Base-by-base conservation (phyloP, 2,329 filamentous ascomycete species). In the Aspergillus sp. region DNA sequence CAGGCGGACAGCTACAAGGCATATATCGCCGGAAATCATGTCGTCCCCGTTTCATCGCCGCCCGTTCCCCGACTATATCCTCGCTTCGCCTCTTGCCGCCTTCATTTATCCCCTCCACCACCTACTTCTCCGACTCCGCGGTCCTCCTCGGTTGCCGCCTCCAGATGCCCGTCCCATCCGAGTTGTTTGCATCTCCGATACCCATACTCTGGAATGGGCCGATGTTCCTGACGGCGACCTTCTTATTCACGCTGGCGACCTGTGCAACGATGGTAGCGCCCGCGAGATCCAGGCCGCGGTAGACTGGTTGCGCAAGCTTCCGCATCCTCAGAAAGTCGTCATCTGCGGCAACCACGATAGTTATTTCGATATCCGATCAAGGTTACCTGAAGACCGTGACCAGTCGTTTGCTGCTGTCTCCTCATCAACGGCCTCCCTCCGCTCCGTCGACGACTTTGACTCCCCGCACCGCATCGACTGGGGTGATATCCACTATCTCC, bases 291-390 rank as follows among this genome's bases (percentile, higher is more conserved):
- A 96, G 76, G 79, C 77, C n/a, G 89, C 95, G 66, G 80, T 97
- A 43, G 85, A 96, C 77, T 97, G 91, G 91, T 80, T 97, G 12
- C 83, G 81, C 47, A 78, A 79, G 3, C 82, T 93, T 7, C 89
- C 90, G 0, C 91, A 96, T 68, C 76, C 77, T 36, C 83, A 96
- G 72, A 96, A 96, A 74, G 81, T 97, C 22, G 83, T 93, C 36
- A 86, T 98, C 32, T 85, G 86, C 32, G 93, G 93, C 1, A 97
- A 97, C 70, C 93, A 97, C 72, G 93, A 97, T 70, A 88, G 85
- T 66, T 96, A 86, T 78, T 89, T 96, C 60, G 93, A 96, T 72
- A 79, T 83, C 22, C 79, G 80, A 34, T 86, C 85, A 13, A 82
- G 89, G 4, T 74, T 72, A 15, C 75, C 80, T 9, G 78, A 83